A percentile compares a stretch with the other conserved stretches of the same genome.
Evolutionary conservation across 2,329 filamentous ascomycete species (phyloP).

Genomic region (Aspergillus quadricinctus): DNA sequence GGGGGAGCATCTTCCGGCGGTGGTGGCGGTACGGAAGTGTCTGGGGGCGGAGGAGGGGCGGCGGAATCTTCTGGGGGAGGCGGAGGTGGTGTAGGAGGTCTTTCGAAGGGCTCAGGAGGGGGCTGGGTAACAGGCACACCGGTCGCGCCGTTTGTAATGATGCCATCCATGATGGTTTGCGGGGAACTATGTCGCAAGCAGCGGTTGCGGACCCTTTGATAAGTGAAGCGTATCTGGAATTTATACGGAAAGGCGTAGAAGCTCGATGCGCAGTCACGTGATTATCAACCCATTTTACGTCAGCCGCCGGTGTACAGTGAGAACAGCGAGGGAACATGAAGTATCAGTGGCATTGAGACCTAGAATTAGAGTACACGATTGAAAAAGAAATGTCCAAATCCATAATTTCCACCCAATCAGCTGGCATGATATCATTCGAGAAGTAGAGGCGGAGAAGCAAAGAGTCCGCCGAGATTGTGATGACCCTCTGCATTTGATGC

Average conservation of each 20-base stretch:
- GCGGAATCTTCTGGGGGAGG: conserved; percentile 32
- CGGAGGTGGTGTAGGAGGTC: conserved; percentile 39
- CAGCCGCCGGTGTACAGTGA: background rate
- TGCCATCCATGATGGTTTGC: conserved; percentile 29
- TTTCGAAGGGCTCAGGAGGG: conserved; percentile 34
- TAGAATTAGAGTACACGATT: conserved; percentile 27
- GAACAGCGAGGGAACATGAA: background rate
- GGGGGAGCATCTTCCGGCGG: conserved; percentile 41
- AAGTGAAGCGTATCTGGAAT: conserved; percentile 18
- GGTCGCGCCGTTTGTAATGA: conserved; percentile 24
- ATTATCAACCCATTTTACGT: background rate
- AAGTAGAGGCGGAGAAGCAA: conserved; percentile 7
- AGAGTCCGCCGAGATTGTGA: background rate
- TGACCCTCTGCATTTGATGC: conserved; percentile 7
- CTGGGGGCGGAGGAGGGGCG: conserved; percentile 41
- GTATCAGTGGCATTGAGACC: conserved; percentile 12
- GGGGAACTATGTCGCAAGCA: background rate
- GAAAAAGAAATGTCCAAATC: conserved; percentile 20
- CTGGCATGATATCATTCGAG: conserved; percentile 18
- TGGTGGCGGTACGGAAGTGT: conserved; percentile 37
- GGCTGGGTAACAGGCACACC: conserved; percentile 27
- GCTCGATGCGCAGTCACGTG: conserved; percentile 25
- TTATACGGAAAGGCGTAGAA: conserved; percentile 21
- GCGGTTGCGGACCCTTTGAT: background rate
- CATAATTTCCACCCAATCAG: conserved; percentile 19